These are phyloP conservation scores for Fusarium anguioides DNA, from an alignment of 2,329 filamentous ascomycete species.

Conservation along the genomic window DNA sequence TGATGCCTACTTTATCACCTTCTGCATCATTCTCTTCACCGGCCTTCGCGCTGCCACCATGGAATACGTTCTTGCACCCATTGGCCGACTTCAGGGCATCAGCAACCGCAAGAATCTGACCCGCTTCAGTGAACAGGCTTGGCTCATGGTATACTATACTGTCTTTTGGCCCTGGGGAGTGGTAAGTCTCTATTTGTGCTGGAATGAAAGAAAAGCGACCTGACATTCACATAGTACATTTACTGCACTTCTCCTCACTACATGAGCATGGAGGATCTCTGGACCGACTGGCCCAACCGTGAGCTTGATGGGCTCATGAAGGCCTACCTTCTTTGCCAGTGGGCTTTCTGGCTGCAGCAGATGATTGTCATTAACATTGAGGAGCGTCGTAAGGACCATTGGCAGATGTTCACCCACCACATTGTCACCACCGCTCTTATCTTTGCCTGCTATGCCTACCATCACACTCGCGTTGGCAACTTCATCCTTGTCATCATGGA, in stretches of 20 bases:
- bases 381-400: conserved; percentile 92
- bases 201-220: neutral
- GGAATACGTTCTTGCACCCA: conserved; percentile 85
- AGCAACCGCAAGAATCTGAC: conserved; percentile 79
- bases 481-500: conserved; percentile 94
- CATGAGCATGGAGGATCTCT: conserved; percentile 80
- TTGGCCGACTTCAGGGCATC: conserved; percentile 79
- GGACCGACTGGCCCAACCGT: conserved; percentile 85
- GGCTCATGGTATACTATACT: conserved; percentile 86
- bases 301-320: conserved; percentile 81
- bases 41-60: conserved; percentile 85
- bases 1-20: conserved; percentile 82
- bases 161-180: conserved; percentile 86
- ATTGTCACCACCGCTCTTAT: conserved; percentile 88
- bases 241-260: conserved; percentile 82
- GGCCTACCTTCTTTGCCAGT: conserved; percentile 89
- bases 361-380: conserved; percentile 95
- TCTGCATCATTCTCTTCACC: conserved; percentile 87
- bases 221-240: conserved; percentile 71
- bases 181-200: conserved; percentile 68
- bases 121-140: conserved; percentile 93
- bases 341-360: conserved; percentile 94
- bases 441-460: conserved; percentile 84
- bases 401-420: conserved; percentile 96
- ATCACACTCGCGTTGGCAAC: conserved; percentile 87